Evolutionary conservation across 169 alveolate species (phyloP).

Genomic region (Cryptosporidium xiaoi): DNA sequence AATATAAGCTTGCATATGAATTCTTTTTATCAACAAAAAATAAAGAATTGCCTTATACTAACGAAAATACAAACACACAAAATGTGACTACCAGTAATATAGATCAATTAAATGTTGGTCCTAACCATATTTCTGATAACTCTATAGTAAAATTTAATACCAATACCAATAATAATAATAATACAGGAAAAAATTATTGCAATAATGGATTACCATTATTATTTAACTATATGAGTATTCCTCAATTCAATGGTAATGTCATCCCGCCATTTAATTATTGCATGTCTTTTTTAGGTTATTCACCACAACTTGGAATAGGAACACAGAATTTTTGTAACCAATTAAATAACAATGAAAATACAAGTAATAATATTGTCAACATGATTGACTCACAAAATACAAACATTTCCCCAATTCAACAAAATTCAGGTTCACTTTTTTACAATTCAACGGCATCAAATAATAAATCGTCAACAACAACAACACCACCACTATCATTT

Average conservation of each 20-base stretch:
- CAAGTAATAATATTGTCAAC: no score
- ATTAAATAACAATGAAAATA: neutral
- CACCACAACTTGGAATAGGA: constrained; percentile 10
- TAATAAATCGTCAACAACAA: no score
- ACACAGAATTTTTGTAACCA: neutral
- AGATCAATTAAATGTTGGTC: neutral
- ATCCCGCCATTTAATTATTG: constrained; percentile 15
- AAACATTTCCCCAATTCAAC: no score
- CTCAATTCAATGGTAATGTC: no score
- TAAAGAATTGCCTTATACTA: neutral
- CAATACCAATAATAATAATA: neutral
- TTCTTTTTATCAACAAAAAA: constrained; percentile 30
- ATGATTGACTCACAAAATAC: no score
- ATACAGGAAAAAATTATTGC: no score
- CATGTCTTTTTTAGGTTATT: neutral
- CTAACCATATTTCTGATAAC: neutral
- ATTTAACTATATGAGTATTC: no score
- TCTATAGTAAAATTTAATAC: neutral
- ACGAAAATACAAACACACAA: neutral
- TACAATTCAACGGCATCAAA: no score
- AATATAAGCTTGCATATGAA: constrained; percentile 48
- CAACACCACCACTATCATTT: no score
- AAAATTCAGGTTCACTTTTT: no score
- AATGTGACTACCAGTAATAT: neutral
- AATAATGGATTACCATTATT: no score